Conservation (phyloP, 2,329 filamentous ascomycete species). For the Mycogone perniciosa region DNA sequence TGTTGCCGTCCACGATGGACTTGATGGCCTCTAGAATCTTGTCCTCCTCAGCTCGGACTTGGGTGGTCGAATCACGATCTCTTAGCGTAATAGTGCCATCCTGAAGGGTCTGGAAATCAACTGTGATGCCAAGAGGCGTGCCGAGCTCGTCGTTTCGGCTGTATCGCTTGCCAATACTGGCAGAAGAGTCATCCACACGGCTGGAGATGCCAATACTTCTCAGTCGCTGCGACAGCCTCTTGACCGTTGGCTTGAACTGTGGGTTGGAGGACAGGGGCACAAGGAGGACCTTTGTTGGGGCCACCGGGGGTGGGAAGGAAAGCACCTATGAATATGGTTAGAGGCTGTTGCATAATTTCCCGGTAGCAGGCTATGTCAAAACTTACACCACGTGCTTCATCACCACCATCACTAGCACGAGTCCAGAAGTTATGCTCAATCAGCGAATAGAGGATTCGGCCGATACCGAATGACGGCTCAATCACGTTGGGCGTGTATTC, state of each 20-base stretch:
- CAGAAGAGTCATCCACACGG: constrained; percentile 83
- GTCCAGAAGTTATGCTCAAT: constrained; percentile 97
- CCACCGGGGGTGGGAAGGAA: constrained; percentile 57
- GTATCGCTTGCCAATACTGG: constrained; percentile 92
- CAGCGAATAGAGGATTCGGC: constrained; percentile 84
- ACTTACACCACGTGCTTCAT: constrained; percentile 78
- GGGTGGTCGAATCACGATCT: constrained; percentile 84
- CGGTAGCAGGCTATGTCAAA: not conserved
- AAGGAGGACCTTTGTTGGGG: constrained; percentile 92
- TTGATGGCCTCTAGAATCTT: constrained; percentile 72
- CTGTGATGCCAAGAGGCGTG: constrained; percentile 86
- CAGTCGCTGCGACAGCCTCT: constrained; percentile 67
- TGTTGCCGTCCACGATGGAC: constrained; percentile 41
- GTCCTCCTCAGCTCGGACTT: constrained; percentile 78
- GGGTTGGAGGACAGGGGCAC: constrained; percentile 79
- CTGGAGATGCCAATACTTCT: constrained; percentile 72
- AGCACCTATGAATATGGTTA: constrained; percentile 34
- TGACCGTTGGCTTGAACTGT: constrained; percentile 72
- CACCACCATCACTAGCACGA: constrained; percentile 54
- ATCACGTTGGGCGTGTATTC: constrained; percentile 96
- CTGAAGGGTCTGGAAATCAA: constrained; percentile 92
- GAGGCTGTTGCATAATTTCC: not conserved
- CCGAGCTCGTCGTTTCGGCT: constrained; percentile 92
- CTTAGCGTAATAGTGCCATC: constrained; percentile 81
- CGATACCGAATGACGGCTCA: constrained; percentile 96